Evolutionary conservation across 108 stramenopile species (phyloP).

Genomic region (Nitzschia palea): DNA sequence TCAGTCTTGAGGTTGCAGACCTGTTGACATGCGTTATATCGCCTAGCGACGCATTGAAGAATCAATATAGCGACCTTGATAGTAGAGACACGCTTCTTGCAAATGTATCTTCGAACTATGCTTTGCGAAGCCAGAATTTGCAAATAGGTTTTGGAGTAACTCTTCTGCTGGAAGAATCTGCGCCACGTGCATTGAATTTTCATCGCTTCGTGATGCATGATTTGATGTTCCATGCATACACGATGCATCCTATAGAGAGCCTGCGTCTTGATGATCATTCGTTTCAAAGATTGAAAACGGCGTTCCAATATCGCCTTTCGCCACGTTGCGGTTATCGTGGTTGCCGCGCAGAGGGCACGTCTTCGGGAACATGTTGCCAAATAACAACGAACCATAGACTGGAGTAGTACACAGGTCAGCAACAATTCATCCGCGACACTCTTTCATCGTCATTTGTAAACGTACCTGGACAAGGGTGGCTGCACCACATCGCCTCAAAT

Average conservation of each 20-base stretch:
- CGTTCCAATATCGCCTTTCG: background rate
- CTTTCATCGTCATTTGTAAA: background rate
- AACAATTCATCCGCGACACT: too few relatives aligned
- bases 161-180: constrained; percentile 24
- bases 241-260: constrained; percentile 8
- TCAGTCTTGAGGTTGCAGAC: background rate
- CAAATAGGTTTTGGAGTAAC: constrained; percentile 38
- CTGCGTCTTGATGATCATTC: constrained; percentile 27
- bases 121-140: constrained; percentile 50
- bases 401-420: background rate
- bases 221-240: background rate
- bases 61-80: background rate
- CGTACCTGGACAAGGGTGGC: background rate
- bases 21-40: background rate
- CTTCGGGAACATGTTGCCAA: background rate
- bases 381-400: background rate
- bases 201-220: constrained; percentile 7
- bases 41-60: constrained; percentile 8
- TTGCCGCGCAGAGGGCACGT: background rate
- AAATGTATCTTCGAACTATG: constrained; percentile 27
- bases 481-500: background rate
- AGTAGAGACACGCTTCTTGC: background rate
- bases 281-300: background rate
- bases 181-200: constrained; percentile 53
- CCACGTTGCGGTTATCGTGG: background rate